Percentiles rank a stretch among this genome's conserved stretches.
These are phyloP conservation scores for Chlorella sorokiniana DNA, from an alignment of 139 green algal genomes.

Conservation along the genomic window DNA sequence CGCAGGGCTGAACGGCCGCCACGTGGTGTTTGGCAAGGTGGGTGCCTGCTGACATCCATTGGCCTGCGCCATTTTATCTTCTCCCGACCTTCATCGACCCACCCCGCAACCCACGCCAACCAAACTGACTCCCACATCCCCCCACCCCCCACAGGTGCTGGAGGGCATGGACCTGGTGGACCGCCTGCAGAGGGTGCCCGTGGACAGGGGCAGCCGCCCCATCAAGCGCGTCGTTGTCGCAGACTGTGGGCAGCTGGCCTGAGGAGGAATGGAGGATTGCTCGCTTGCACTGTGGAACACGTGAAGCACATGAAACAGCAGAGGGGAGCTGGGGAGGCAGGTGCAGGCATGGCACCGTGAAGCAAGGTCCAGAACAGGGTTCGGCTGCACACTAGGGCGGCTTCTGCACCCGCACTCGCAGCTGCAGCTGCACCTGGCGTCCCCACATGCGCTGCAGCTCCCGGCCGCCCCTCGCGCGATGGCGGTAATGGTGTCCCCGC, in stretches of 20 bases:
- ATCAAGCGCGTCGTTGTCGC: conserved; percentile 55
- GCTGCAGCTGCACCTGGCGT: conserved; percentile 31
- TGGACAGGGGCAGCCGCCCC: conserved; percentile 41
- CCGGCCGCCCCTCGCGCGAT: conserved; percentile 24
- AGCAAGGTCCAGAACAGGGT: background rate
- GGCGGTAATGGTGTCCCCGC: conserved; percentile 31
- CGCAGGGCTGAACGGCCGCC: conserved; percentile 54
- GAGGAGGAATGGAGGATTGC: background rate
- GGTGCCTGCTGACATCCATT: background rate
- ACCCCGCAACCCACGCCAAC: no score
- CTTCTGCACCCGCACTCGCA: conserved; percentile 43
- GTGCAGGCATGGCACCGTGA: background rate
- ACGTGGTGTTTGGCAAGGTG: conserved; percentile 79
- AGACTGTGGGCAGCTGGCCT: conserved; percentile 52
- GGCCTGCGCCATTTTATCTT: background rate
- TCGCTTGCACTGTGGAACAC: no score
- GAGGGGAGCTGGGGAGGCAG: no score
- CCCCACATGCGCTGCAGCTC: conserved; percentile 42
- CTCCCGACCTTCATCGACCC: background rate
- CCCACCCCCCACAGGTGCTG: conserved; percentile 44
- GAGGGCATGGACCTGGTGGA: conserved; percentile 74
- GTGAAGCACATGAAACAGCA: background rate
- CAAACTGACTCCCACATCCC: no score
- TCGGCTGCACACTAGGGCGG: background rate
- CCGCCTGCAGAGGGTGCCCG: conserved; percentile 49